Conservation (phyloP, 2,329 filamentous ascomycete species). For the Mycosphaerelloides madeirae region DNA sequence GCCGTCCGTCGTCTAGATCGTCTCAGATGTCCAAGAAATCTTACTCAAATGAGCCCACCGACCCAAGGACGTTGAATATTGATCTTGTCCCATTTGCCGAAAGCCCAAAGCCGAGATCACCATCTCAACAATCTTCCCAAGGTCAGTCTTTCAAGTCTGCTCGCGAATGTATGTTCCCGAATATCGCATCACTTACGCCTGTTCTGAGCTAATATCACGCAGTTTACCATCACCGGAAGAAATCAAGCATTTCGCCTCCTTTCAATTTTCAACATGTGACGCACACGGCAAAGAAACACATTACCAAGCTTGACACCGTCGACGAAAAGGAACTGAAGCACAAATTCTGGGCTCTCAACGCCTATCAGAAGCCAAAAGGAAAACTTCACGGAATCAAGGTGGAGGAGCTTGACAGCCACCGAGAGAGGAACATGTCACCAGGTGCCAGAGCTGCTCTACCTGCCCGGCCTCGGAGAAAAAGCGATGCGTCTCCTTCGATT, state of each 20-base stretch:
- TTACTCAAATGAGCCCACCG: slow-evolving; percentile 2
- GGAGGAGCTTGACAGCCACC: slow-evolving; percentile 37
- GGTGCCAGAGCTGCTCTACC: background rate
- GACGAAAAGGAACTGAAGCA: slow-evolving; percentile 49
- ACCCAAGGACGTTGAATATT: slow-evolving; percentile 1
- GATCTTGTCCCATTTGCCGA: slow-evolving; percentile 11
- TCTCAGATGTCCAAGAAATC: background rate
- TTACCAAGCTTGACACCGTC: slow-evolving; percentile 49
- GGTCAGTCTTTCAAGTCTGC: slow-evolving; percentile 8
- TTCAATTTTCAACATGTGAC: slow-evolving; percentile 63
- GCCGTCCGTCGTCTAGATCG: background rate
- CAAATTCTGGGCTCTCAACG: slow-evolving; percentile 51
- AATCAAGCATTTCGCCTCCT: slow-evolving; percentile 54
- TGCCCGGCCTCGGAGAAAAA: background rate
- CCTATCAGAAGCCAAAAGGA: slow-evolving; percentile 47
- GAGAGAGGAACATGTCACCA: background rate
- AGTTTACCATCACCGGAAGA: slow-evolving; percentile 33
- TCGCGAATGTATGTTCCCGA: slow-evolving; percentile 1
- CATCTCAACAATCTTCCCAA: slow-evolving; percentile 4
- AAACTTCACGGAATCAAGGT: slow-evolving; percentile 51
- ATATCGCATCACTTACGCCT: background rate
- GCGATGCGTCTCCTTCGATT: slow-evolving; percentile 10
- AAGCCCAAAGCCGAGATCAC: background rate
- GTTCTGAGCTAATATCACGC: background rate
- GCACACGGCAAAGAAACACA: slow-evolving; percentile 53